A percentile compares a stretch with the other conserved stretches of the same genome.
phyloP scores from a whole-genome alignment of 2,329 filamentous ascomycete genomes.

The Periglandula ipomoeae region DNA sequence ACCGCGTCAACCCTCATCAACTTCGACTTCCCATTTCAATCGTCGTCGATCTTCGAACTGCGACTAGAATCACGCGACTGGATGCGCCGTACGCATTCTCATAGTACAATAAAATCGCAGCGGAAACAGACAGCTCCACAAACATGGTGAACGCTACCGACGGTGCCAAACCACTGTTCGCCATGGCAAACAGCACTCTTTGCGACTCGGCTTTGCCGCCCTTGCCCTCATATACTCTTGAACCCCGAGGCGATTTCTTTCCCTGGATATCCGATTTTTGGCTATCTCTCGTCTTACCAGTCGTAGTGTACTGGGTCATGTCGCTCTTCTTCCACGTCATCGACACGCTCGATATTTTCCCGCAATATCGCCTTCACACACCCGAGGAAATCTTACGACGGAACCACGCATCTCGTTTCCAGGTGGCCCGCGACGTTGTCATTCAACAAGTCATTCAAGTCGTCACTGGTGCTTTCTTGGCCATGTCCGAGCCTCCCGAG shows the following conservation, averaged over 20 bases:
- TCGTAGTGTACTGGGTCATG: slow-evolving; percentile 80
- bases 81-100: neutral
- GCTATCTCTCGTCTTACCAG: slow-evolving; percentile 64
- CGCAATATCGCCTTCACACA: slow-evolving; percentile 88
- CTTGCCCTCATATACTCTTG: slow-evolving; percentile 71
- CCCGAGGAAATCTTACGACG: slow-evolving; percentile 82
- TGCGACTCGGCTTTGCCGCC: slow-evolving; percentile 61
- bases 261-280: slow-evolving; percentile 74
- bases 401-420: slow-evolving; percentile 76
- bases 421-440: slow-evolving; percentile 84
- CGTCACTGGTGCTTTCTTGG: slow-evolving; percentile 56
- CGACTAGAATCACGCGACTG: neutral
- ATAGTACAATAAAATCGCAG: neutral
- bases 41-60: neutral
- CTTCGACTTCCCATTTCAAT: neutral
- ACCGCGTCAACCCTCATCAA: neutral
- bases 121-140: neutral
- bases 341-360: slow-evolving; percentile 76
- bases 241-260: slow-evolving; percentile 61
- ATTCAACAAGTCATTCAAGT: slow-evolving; percentile 89
- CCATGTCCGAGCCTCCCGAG: slow-evolving; percentile 63
- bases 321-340: slow-evolving; percentile 83
- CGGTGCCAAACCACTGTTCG: slow-evolving; percentile 19
- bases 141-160: slow-evolving; percentile 32
- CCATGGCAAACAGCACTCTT: slow-evolving; percentile 44